Evolutionary conservation across 352 stramenopile species (phyloP), one percentile per base, ranked within the genome.

Genomic region (Globisporangium apiculatum): DNA sequence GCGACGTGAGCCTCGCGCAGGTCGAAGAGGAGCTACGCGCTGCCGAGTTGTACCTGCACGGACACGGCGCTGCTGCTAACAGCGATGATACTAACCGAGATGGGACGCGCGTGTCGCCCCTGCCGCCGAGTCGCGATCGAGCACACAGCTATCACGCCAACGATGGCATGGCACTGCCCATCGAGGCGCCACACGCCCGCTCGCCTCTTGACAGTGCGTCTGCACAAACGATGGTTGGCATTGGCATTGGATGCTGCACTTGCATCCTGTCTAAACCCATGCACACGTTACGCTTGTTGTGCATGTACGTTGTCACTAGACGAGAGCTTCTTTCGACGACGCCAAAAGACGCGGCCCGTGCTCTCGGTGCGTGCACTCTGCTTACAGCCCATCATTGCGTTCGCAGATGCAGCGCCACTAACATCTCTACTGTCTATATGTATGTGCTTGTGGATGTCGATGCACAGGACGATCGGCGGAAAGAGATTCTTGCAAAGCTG

Each of bases 401-500:
- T 3, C 24, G 24, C 24, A 31, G 24, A 31, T 31, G 24, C 24
- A 31, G 24, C 24, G 24, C 24, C 24, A 31, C 24, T 31, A 31
- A 31, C 24, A 31, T 31, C 24, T 31, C 24, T 31, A 31, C 24
- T 31, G 24, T 31, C 24, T 31, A 31, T 31, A 31, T 31, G 1
- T 31, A 31, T 31, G 24, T 3, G 24, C 24, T 3, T 31, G 24
- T 31, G 48, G 17, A 1, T 14, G 24, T 15, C 40, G n/a, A 10
- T 55, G 51, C n/a, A 35, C 55, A 87, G 74, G 77, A 87, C 61
- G 72, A 87, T 17, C 61, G 82, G 48, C 55, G 82, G 38, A 69
- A 69, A 37, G 73, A 89, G 46, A 88, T 91, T 50, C 60, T 91
- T 12, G 66, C 72, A 9, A 91, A 89, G 57, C 52, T 91, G 7